Conservation (phyloP, 768 basidiomycete species). For the Porpolomopsis calyptriformis region DNA sequence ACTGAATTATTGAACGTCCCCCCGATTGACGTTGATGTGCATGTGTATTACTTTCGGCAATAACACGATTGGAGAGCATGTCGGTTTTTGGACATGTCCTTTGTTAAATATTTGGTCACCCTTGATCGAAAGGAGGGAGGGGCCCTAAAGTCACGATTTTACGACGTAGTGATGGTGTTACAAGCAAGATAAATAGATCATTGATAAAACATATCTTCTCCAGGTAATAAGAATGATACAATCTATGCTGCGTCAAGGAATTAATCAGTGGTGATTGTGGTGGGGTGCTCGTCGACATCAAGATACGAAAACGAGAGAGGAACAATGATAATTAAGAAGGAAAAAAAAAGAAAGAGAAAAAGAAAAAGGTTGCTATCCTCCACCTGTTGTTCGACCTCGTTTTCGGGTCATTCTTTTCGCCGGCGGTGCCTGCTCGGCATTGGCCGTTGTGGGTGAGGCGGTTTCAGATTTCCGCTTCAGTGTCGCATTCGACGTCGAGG, state of each 20-base stretch:
- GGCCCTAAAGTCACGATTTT: not conserved
- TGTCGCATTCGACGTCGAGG: conserved; percentile 36
- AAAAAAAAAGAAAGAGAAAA: conserved; percentile 14
- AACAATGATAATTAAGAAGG: conserved; percentile 17
- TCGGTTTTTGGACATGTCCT: not conserved
- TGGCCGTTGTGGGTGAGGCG: conserved; percentile 42
- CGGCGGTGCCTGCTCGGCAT: conserved; percentile 31
- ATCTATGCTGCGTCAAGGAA: conserved; percentile 23
- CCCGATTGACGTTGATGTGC: too few species aligned
- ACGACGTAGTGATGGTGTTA: conserved; percentile 9
- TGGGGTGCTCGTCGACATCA: conserved; percentile 11
- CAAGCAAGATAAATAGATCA: conserved; percentile 22
- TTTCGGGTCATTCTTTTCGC: conserved; percentile 45
- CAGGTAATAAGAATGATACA: conserved; percentile 22
- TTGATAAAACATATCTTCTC: conserved; percentile 19
- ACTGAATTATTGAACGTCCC: conserved; percentile 11
- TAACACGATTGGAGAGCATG: conserved; percentile 8
- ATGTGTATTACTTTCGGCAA: conserved; percentile 11
- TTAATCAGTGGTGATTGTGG: conserved; percentile 4
- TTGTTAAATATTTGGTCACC: conserved; percentile 1
- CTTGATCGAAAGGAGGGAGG: too few species aligned
- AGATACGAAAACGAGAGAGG: conserved; percentile 17
- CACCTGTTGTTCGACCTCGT: conserved; percentile 41
- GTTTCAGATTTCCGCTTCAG: conserved; percentile 46
- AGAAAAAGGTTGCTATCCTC: conserved; percentile 23